Evolutionary conservation across 768 basidiomycete species (phyloP), one percentile per base, ranked within the genome.

Genomic region (Dacryopinax primogenitus): DNA sequence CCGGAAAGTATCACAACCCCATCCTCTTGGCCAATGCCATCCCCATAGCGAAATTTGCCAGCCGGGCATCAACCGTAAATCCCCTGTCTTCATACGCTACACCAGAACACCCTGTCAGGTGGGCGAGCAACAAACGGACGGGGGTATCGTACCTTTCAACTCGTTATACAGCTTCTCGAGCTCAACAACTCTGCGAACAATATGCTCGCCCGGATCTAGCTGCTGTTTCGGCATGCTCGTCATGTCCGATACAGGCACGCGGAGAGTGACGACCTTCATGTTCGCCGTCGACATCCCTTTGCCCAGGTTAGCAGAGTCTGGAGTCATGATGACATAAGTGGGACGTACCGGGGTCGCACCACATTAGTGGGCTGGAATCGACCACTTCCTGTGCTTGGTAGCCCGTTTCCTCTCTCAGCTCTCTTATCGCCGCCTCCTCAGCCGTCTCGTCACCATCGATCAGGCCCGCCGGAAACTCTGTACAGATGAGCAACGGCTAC

Each of bases 321-420:
- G 32, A 26, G 67, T 6, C 21, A 66, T 18, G 18, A 18, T 23
- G 41, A 21, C 7, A 33, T 66, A 13, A 35, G 26, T 34, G 3
- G 23, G 21, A 39, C 23, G 62, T 41, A 88, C 88, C 90, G 68
- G 90, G 88, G 72, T 92, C 88, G 66, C 74, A 77, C 35, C 87
- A 86, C 28, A 86, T 71, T 26, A 85, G 69, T 1, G 86, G 84
- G 6, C 84, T 83, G 1, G 80, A 77, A 67, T 90, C 82, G 33
- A 87, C 70, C 33, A 93, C 78, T 62, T 78, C 73, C 62, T 81
- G 77, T 1, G 86, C 87, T 63, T 81, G 84, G 75, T 84, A 95
- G 3, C 94, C 94, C 1, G 94, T 96, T 74, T 98, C 95, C 76
- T 98, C 95, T 70, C 85, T 81, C 15, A 98, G 81, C 73, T 98